A percentile compares a stretch with the other conserved stretches of the same genome.
Conservation (phyloP, 2,329 filamentous ascomycete genomes). For the Penicillium sp. region DNA sequence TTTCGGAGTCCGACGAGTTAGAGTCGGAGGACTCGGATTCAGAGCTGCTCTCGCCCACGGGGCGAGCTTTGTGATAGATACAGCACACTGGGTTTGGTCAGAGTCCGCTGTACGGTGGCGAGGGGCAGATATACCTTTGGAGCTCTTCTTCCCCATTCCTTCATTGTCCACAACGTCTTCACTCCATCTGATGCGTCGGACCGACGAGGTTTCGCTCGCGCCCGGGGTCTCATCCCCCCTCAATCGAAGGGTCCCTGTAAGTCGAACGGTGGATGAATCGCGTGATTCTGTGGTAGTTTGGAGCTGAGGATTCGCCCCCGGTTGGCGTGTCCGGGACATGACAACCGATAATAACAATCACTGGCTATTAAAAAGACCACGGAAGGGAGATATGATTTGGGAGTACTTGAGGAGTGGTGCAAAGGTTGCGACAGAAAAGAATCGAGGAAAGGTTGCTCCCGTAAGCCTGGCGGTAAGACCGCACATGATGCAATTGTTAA, state of each 20-base stretch:
- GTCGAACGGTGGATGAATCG: conserved; percentile 19
- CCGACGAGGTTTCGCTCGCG: conserved; percentile 30
- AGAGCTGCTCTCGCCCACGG: conserved; percentile 76
- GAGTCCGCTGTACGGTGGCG: not conserved
- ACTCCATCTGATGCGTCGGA: conserved; percentile 80
- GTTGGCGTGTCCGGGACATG: conserved; percentile 43
- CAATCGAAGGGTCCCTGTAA: conserved; percentile 33
- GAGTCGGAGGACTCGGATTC: conserved; percentile 52
- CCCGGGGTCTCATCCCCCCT: conserved; percentile 24
- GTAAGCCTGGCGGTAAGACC: too few species aligned
- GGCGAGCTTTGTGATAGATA: conserved; percentile 88
- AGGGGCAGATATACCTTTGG: conserved; percentile 65
- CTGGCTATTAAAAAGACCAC: not conserved
- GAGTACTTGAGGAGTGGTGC: not conserved
- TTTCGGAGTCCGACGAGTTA: conserved; percentile 53
- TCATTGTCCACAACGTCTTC: conserved; percentile 95
- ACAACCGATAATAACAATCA: too few species aligned
- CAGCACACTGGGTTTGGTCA: conserved; percentile 74
- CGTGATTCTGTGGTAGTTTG: conserved; percentile 26
- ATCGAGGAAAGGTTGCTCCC: too few species aligned
- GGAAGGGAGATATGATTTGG: not conserved
- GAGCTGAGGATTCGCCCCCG: conserved; percentile 29
- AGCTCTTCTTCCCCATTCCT: conserved; percentile 87
- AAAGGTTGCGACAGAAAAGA: not conserved
- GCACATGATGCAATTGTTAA: conserved; percentile 20